These are phyloP conservation scores for Synchytrium microbalum DNA, from an alignment of 371 early-diverging fungal genomes.

Conservation along the genomic window DNA sequence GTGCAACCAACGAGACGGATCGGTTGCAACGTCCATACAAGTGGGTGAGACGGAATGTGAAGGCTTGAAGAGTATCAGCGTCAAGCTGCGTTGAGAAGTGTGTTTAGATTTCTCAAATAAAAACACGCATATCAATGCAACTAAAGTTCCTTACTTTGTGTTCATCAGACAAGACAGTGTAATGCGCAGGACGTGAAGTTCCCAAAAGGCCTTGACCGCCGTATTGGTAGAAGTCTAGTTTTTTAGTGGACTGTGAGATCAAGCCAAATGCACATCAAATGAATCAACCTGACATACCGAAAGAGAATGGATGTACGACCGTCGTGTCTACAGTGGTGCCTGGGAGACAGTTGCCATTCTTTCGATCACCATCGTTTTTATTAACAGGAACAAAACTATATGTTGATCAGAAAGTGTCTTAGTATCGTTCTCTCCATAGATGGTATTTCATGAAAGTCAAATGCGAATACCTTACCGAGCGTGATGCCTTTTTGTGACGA, in stretches of 20 bases:
- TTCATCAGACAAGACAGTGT: slow-evolving; percentile 5
- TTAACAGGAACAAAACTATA: slow-evolving; percentile 17
- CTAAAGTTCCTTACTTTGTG: no score
- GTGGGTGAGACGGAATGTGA: slow-evolving; percentile 4
- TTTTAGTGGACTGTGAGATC: neutral
- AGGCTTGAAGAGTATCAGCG: slow-evolving; percentile 37
- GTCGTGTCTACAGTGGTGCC: slow-evolving; percentile 35
- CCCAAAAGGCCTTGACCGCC: neutral
- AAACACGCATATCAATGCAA: no score
- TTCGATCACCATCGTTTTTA: slow-evolving; percentile 8
- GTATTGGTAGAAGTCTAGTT: neutral
- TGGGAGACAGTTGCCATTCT: slow-evolving; percentile 26
- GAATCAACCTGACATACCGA: slow-evolving; percentile 15
- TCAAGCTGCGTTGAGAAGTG: no score
- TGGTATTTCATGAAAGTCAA: no score
- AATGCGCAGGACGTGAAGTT: slow-evolving; percentile 2
- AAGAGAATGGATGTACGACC: slow-evolving; percentile 33
- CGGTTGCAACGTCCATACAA: slow-evolving; percentile 27
- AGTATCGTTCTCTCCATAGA: no score
- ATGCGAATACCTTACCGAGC: slow-evolving; percentile 5
- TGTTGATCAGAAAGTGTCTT: neutral
- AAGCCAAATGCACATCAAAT: neutral
- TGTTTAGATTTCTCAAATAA: no score
- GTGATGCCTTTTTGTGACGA: slow-evolving; percentile 35
- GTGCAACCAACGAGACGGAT: slow-evolving; percentile 62